Percentiles rank a stretch among this genome's conserved stretches.
Evolutionary conservation across 225 moss, liverwort and hornwort species (phyloP).

Genomic region (Ulota crispa): DNA sequence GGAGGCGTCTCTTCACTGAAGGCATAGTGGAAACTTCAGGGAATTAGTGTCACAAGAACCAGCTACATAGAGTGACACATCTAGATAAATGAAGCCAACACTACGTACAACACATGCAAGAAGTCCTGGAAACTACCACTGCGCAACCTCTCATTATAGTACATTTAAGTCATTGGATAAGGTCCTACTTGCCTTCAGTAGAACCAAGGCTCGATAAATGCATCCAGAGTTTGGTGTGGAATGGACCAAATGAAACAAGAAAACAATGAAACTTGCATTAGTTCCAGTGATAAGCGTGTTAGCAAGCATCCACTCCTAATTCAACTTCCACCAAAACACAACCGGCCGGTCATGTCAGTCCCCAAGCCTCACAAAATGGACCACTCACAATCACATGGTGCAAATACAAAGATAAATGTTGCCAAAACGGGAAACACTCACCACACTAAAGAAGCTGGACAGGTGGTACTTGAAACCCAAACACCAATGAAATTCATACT

Average conservation of each 20-base stretch:
- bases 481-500: constrained; percentile 40
- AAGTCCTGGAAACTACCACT: constrained; percentile 28
- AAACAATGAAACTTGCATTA: constrained; percentile 49
- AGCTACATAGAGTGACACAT: constrained; percentile 19
- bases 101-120: constrained; percentile 32
- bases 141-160: constrained; percentile 26
- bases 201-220: constrained; percentile 47
- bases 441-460: constrained; percentile 48
- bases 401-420: constrained; percentile 25
- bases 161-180: constrained; percentile 35
- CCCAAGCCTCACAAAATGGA: constrained; percentile 13
- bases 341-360: constrained; percentile 6
- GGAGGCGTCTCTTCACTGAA: constrained; percentile 41
- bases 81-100: constrained; percentile 25
- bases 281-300: constrained; percentile 18
- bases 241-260: constrained; percentile 46
- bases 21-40: constrained; percentile 37
- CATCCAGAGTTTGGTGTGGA: constrained; percentile 52
- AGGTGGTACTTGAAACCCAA: constrained; percentile 45
- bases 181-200: constrained; percentile 58
- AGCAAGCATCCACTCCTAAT: constrained; percentile 13
- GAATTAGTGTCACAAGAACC: constrained; percentile 36
- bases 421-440: constrained; percentile 45
- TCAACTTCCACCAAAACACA: constrained; percentile 28
- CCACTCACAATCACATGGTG: constrained; percentile 31